These are phyloP conservation scores for Conoideocrella luteorostrata DNA, from an alignment of 2,329 filamentous ascomycete genomes.

Conservation along the genomic window DNA sequence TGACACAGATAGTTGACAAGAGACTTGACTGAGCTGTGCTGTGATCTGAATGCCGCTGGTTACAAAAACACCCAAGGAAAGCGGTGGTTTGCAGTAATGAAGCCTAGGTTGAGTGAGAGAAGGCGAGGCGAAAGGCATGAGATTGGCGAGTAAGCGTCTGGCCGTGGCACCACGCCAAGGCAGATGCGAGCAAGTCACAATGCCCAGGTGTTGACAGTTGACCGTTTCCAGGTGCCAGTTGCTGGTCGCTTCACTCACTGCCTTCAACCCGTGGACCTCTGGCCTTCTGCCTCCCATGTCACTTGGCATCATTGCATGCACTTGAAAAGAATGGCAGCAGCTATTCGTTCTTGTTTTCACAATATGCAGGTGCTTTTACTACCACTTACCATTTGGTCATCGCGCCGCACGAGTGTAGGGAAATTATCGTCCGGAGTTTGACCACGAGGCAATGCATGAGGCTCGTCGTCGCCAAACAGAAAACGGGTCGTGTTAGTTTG, in stretches of 20 bases:
- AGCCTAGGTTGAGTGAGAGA: not conserved
- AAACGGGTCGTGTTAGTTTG: slow-evolving; percentile 82
- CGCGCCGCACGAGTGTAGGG: slow-evolving; percentile 70
- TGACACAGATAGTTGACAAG: not conserved
- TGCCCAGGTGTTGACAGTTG: slow-evolving; percentile 4
- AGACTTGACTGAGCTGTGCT: not conserved
- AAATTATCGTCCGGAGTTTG: slow-evolving; percentile 77
- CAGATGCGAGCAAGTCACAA: not conserved
- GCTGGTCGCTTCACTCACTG: slow-evolving; percentile 1
- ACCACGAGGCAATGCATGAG: slow-evolving; percentile 36
- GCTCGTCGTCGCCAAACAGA: slow-evolving; percentile 74
- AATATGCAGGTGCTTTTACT: not conserved
- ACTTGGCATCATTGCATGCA: not conserved
- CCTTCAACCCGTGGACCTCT: not conserved
- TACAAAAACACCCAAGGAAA: not conserved
- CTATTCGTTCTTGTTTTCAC: not conserved
- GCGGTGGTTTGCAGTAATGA: not conserved
- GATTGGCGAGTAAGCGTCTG: not conserved
- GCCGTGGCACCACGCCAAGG: not conserved
- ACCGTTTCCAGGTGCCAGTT: slow-evolving; percentile 1
- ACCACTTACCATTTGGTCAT: slow-evolving; percentile 46
- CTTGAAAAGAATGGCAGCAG: not conserved
- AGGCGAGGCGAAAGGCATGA: not conserved
- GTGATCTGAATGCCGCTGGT: no score
- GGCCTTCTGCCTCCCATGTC: not conserved